These are phyloP conservation scores for Astragalus glycyphyllos DNA, from an alignment of 306 rosid species.

Conservation along the genomic window DNA sequence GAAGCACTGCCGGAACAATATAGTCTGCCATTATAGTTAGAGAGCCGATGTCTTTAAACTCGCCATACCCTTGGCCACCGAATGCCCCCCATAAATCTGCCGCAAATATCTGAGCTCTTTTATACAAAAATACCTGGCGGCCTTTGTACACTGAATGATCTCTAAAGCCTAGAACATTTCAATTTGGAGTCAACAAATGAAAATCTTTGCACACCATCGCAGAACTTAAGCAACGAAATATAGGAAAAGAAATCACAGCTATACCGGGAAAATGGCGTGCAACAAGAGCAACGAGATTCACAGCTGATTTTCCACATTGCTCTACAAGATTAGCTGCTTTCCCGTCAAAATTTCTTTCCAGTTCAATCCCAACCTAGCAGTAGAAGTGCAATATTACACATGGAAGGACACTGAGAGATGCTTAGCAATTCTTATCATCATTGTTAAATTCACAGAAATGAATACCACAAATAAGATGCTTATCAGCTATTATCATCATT, in stretches of 20 bases:
- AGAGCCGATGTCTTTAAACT: constrained; percentile 77
- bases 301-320: constrained; percentile 86
- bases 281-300: constrained; percentile 84
- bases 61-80: constrained; percentile 77
- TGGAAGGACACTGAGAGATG: constrained; percentile 28
- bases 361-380: constrained; percentile 72
- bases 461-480: constrained; percentile 15
- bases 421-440: constrained; percentile 22
- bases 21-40: constrained; percentile 96
- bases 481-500: constrained; percentile 14
- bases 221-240: constrained; percentile 4
- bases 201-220: constrained; percentile 6
- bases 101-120: constrained; percentile 97
- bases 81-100: constrained; percentile 98
- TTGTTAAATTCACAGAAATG: constrained; percentile 22
- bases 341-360: constrained; percentile 82
- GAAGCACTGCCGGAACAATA: constrained; percentile 94
- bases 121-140: constrained; percentile 85
- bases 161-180: constrained; percentile 71
- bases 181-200: constrained; percentile 42
- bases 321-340: constrained; percentile 82
- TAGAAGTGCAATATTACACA: constrained; percentile 26
- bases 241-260: not conserved
- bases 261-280: constrained; percentile 94
- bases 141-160: constrained; percentile 96